A percentile compares a stretch with the other conserved stretches of the same genome.
Conservation (phyloP, 331 rosid genomes). For the Phaseolus coccineus region DNA sequence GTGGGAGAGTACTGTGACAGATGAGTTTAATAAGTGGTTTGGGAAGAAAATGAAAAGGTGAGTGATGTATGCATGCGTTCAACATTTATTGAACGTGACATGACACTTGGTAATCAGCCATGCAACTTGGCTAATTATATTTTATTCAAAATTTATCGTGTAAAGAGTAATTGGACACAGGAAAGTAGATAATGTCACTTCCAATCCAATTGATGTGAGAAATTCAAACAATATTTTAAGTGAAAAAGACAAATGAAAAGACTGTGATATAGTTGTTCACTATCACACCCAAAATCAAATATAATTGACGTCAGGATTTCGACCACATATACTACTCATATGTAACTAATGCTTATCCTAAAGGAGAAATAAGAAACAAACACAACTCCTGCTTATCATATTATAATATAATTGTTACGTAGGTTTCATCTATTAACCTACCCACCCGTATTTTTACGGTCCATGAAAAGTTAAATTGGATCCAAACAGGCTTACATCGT, state of each 20-base stretch:
- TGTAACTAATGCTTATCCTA: neutral
- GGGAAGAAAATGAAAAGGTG: constrained; percentile 25
- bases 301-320: constrained; percentile 38
- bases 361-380: too few relatives aligned
- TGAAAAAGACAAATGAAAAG: neutral
- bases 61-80: constrained; percentile 43
- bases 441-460: too few relatives aligned
- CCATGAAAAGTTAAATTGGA: too few relatives aligned
- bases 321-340: neutral
- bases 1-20: constrained; percentile 1
- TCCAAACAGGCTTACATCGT: too few relatives aligned
- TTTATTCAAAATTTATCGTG: neutral
- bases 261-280: neutral
- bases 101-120: constrained; percentile 44
- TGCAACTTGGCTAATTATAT: neutral
- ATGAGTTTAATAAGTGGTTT: constrained; percentile 37
- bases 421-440: too few relatives aligned
- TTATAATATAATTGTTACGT: too few relatives aligned
- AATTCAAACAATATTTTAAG: neutral
- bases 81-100: constrained; percentile 50
- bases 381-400: too few relatives aligned
- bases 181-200: constrained; percentile 22
- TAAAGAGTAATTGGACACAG: constrained; percentile 2
- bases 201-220: neutral
- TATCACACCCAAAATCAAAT: neutral